A percentile compares a stretch with the other conserved stretches of the same genome.
phyloP scores from a whole-genome alignment of 164 flowering plant species.

The Tinospora cordifolia region DNA sequence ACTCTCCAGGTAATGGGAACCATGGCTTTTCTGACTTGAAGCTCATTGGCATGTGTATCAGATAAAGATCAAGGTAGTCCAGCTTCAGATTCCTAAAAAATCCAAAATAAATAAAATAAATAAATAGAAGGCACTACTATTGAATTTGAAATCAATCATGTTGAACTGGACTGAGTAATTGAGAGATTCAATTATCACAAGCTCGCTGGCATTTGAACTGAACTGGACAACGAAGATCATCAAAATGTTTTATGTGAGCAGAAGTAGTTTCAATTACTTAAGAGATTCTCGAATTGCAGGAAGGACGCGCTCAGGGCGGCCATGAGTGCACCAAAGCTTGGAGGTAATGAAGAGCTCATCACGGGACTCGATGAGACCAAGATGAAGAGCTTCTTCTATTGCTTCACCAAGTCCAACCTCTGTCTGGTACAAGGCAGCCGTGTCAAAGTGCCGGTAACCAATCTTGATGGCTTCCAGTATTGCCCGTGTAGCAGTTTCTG shows the following conservation, averaged over 20 bases:
- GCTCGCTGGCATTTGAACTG: no score
- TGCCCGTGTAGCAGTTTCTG: background rate
- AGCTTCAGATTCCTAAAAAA: background rate
- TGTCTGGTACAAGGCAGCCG: background rate
- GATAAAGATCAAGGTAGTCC: conserved; percentile 5
- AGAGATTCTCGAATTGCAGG: conserved; percentile 1
- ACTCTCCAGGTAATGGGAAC: background rate
- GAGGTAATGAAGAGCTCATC: conserved; percentile 7
- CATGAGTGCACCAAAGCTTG: conserved; percentile 3
- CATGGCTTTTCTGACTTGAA: background rate
- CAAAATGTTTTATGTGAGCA: no score
- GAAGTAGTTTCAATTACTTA: background rate
- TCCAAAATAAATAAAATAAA: no score
- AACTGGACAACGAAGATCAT: no score
- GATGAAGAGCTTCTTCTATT: background rate
- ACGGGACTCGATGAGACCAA: background rate
- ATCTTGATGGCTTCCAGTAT: background rate
- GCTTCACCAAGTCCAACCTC: conserved; percentile 6
- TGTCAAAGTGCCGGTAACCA: conserved; percentile 9
- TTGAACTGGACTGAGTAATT: no score
- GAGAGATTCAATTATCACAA: no score
- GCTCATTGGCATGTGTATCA: conserved; percentile 7
- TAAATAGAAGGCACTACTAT: no score
- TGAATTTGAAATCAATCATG: no score
- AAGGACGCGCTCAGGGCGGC: background rate